Evolutionary conservation across 148 eudicot genomes (phyloP).

Genomic region (Vaccinium corymbosum): DNA sequence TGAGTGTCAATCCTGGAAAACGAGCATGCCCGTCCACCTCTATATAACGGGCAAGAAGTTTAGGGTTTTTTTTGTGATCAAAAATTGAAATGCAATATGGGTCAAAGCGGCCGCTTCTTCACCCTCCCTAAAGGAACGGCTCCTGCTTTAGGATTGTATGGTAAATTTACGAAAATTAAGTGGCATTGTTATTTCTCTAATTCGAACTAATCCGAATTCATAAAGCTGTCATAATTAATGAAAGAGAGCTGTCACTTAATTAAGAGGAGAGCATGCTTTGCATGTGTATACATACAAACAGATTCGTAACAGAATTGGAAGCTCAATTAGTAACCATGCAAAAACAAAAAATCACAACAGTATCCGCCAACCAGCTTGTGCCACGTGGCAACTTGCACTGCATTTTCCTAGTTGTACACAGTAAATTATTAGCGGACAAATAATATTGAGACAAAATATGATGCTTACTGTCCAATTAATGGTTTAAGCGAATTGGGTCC

Average conservation of each 20-base stretch:
- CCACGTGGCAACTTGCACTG: not conserved
- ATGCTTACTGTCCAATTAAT: too few species aligned
- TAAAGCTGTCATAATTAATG: not conserved
- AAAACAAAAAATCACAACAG: not conserved
- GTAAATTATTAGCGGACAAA: too few species aligned
- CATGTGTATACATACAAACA: not conserved
- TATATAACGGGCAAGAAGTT: too few species aligned
- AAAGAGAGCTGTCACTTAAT: not conserved
- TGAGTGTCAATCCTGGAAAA: not conserved
- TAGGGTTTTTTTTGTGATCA: too few species aligned
- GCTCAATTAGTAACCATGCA: not conserved
- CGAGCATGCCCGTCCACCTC: too few species aligned
- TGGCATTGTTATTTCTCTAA: not conserved
- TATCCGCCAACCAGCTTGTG: not conserved
- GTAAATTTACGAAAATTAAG: not conserved
- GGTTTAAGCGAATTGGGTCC: too few species aligned
- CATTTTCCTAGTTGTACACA: not conserved
- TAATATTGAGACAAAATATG: too few species aligned
- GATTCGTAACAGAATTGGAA: not conserved
- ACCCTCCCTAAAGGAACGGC: too few species aligned
- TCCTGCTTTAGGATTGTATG: not conserved
- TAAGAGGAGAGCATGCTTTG: not conserved
- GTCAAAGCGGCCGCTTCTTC: too few species aligned
- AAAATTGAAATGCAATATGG: too few species aligned
- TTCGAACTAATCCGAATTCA: not conserved